Base-by-base conservation (phyloP, 2,329 filamentous ascomycete genomes). In the Penicillium sp. region DNA sequence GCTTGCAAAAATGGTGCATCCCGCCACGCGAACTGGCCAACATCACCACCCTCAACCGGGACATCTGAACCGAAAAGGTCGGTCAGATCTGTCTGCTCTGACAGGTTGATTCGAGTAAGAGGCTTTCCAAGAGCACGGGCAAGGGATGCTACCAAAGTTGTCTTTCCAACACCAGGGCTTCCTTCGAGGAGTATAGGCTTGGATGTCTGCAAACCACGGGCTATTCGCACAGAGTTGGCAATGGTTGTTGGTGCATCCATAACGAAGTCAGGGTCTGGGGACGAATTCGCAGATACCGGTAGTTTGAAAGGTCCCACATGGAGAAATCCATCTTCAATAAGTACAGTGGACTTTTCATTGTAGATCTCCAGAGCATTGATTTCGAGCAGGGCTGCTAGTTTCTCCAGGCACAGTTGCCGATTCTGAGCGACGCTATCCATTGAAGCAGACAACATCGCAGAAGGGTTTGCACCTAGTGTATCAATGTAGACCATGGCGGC, bases 111-210 rank as follows among this genome's bases (percentile, higher is more conserved):
- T 65, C 94, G 84, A 0, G 91, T 96, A 61, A 99, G 76, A 7
- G 89, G 88, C 60, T 87, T 87, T 5, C 92, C 91, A 61, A 90
- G 88, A 3, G 87, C 86, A 63, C 83, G 83, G 1, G 95, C 89
- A 47, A 99, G 79, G 0, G 94, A 92, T 47, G 88, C 87, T 21
- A 99, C 85, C 14, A 99, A 81, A 1, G 93, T 96, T 0, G 94
- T 99, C 77, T 99, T 99, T 56, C 94, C 94, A 21, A 99, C 94
- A 69, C 94, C 94, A n/a, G 94, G 94, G 64, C 90, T 97, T 35
- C 95, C 94, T 76, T 99, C 94, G 2, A 99, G 82, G 6, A 99
- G 80, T 54, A 99, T 93, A 2, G 94, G 93, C 68, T 97, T 97
- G 52, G 85, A 81, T 55, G 96, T 84, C 66, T 96, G 91, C 59